A percentile compares a stretch with the other conserved stretches of the same genome.
Evolutionary conservation across 1,284 basidiomycete genomes (phyloP).

Genomic region (Sporisorium graminicola): DNA sequence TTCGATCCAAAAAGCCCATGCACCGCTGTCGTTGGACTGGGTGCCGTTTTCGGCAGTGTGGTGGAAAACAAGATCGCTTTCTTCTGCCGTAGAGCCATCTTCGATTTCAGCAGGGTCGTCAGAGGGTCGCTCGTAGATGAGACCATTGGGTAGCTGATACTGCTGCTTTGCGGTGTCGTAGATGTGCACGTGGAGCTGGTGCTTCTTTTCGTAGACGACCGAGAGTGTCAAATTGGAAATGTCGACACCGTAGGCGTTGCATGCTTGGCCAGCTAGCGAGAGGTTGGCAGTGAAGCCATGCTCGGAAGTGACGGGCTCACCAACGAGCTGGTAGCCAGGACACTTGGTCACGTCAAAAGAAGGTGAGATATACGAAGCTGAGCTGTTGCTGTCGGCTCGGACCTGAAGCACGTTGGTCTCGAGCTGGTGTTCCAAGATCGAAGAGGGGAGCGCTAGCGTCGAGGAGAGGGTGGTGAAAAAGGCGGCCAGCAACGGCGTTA

Average conservation of each 20-base stretch:
- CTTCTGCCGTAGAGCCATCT: slow-evolving; percentile 37
- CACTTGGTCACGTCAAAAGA: slow-evolving; percentile 45
- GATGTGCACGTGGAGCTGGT: slow-evolving; percentile 79
- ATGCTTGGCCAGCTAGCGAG: slow-evolving; percentile 75
- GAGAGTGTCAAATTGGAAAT: slow-evolving; percentile 76
- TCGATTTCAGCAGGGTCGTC: slow-evolving; percentile 42
- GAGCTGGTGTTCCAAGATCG: slow-evolving; percentile 22
- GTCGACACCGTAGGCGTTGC: slow-evolving; percentile 81
- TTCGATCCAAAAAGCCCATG: slow-evolving; percentile 82
- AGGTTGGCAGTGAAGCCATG: slow-evolving; percentile 76
- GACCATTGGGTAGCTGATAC: slow-evolving; percentile 78
- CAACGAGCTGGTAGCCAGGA: slow-evolving; percentile 52
- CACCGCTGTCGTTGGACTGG: slow-evolving; percentile 67
- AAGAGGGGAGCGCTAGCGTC: slow-evolving; percentile 26
- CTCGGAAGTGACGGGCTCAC: slow-evolving; percentile 24
- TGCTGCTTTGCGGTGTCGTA: slow-evolving; percentile 75
- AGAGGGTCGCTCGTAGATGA: slow-evolving; percentile 76
- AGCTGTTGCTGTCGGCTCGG: slow-evolving; percentile 15
- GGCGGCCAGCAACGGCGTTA: slow-evolving; percentile 34
- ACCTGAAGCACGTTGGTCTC: slow-evolving; percentile 30
- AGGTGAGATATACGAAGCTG: slow-evolving; percentile 19
- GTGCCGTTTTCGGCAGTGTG: slow-evolving; percentile 72
- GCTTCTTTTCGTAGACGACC: slow-evolving; percentile 75
- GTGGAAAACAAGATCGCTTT: slow-evolving; percentile 74
- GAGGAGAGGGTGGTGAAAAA: slow-evolving; percentile 25